These are phyloP conservation scores for Syzygium oleosum DNA, from an alignment of 345 rosid species.

Conservation along the genomic window DNA sequence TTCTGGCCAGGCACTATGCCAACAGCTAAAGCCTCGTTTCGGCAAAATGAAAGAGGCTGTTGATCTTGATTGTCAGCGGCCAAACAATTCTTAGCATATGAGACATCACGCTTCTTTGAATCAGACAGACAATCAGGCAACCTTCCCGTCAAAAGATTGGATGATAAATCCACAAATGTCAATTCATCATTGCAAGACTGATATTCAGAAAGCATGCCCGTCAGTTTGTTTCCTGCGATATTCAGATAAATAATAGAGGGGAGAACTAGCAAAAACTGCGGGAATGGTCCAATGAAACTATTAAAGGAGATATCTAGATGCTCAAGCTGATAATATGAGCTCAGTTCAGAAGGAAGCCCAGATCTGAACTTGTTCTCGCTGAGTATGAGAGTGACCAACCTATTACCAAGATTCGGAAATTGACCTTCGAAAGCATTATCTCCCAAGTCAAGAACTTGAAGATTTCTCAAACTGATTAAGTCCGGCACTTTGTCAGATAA, in stretches of 20 bases:
- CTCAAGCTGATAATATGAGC: conserved; percentile 66
- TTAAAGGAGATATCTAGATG: conserved; percentile 74
- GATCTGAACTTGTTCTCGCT: conserved; percentile 85
- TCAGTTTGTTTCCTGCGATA: conserved; percentile 73
- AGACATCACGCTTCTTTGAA: conserved; percentile 32
- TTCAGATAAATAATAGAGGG: conserved; percentile 58
- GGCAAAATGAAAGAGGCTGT: conserved; percentile 59
- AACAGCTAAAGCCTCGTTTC: conserved; percentile 85
- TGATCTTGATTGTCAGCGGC: conserved; percentile 38
- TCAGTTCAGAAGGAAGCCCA: conserved; percentile 46
- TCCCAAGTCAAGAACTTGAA: conserved; percentile 83
- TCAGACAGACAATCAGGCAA: conserved; percentile 56
- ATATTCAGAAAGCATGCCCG: conserved; percentile 64
- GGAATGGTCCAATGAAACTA: conserved; percentile 77
- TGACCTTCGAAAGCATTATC: conserved; percentile 69
- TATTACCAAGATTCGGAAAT: conserved; percentile 68
- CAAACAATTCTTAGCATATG: conserved; percentile 63
- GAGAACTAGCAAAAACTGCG: conserved; percentile 46
- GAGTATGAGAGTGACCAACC: conserved; percentile 58
- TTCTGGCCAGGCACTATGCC: conserved; percentile 57
- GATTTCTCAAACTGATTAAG: conserved; percentile 56
- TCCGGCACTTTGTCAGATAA: conserved; percentile 69
- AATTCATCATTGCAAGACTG: conserved; percentile 62
- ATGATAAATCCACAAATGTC: conserved; percentile 58
- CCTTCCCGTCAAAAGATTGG: conserved; percentile 74